Evolutionary conservation across 108 stramenopile genomes (phyloP).

Genomic region (Conticribra weissflogii): DNA sequence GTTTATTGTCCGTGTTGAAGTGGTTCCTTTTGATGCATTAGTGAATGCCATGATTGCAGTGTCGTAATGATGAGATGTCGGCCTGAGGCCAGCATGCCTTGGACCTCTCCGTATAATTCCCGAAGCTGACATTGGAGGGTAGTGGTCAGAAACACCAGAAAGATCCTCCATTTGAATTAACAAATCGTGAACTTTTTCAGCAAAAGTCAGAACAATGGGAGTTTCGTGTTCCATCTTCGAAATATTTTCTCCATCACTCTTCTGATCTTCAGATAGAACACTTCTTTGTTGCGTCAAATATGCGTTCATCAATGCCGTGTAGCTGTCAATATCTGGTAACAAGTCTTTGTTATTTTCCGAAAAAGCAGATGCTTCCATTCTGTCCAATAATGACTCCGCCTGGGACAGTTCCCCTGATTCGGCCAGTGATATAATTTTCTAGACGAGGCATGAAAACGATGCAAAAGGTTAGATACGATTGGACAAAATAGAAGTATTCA

Average conservation of each 20-base stretch:
- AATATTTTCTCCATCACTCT: slow-evolving; percentile 7
- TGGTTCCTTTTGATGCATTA: slow-evolving; percentile 30
- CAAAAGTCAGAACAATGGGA: slow-evolving; percentile 22
- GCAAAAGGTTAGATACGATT: too few species aligned
- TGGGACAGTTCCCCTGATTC: slow-evolving; percentile 37
- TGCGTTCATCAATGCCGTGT: slow-evolving; percentile 40
- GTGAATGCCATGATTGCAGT: slow-evolving; percentile 33
- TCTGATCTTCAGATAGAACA: slow-evolving; percentile 10
- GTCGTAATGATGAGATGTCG: slow-evolving; percentile 50
- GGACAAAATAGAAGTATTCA: too few species aligned
- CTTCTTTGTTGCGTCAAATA: slow-evolving; percentile 33
- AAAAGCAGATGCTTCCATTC: slow-evolving; percentile 33
- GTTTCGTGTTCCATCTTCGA: slow-evolving; percentile 15
- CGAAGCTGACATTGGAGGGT: slow-evolving; percentile 40
- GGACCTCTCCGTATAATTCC: slow-evolving; percentile 12
- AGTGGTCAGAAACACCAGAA: slow-evolving; percentile 47
- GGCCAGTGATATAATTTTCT: slow-evolving; percentile 35
- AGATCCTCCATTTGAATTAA: slow-evolving; percentile 50
- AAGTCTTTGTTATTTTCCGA: slow-evolving; percentile 9
- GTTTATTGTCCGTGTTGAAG: slow-evolving; percentile 30
- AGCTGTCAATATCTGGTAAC: slow-evolving; percentile 48
- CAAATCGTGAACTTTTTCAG: slow-evolving; percentile 43
- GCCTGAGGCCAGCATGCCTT: slow-evolving; percentile 25
- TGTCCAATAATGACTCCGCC: slow-evolving; percentile 29
- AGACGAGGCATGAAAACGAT: too few species aligned